Evolutionary conservation across 225 moss, liverwort and hornwort genomes (phyloP).

Genomic region (Physcomitrium patens): DNA sequence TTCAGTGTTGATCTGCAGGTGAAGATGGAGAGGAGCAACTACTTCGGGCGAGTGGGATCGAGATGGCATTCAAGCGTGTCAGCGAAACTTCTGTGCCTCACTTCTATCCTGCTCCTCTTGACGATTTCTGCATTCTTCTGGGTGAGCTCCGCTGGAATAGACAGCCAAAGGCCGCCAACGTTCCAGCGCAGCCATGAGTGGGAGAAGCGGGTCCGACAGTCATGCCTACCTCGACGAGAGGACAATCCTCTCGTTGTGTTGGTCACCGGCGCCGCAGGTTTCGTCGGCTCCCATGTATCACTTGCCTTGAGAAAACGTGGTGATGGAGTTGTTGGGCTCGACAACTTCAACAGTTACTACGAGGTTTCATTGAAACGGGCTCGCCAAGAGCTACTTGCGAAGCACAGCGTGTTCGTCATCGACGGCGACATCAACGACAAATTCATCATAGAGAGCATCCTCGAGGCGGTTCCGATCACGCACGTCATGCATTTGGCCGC

Average conservation of each 20-base stretch:
- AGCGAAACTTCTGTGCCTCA: conserved; percentile 40
- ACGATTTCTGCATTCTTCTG: conserved; percentile 36
- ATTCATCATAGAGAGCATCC: conserved; percentile 43
- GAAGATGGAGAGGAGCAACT: conserved; percentile 63
- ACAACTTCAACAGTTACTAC: conserved; percentile 61
- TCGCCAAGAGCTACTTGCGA: conserved; percentile 49
- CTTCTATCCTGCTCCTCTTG: conserved; percentile 37
- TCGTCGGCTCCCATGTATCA: conserved; percentile 57
- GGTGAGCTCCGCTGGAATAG: conserved; percentile 23
- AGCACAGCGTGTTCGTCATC: conserved; percentile 50
- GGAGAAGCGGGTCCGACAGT: conserved; percentile 54
- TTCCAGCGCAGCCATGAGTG: conserved; percentile 52
- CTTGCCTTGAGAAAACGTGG: conserved; percentile 59
- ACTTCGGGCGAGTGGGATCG: conserved; percentile 51
- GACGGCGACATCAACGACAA: conserved; percentile 63
- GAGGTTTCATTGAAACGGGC: conserved; percentile 54
- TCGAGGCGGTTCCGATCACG: conserved; percentile 52
- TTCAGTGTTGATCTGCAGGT: conserved; percentile 32
- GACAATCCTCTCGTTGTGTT: conserved; percentile 51
- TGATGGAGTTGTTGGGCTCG: conserved; percentile 60
- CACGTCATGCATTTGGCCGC: conserved; percentile 60
- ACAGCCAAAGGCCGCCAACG: conserved; percentile 8
- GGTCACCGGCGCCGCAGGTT: conserved; percentile 62
- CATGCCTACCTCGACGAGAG: conserved; percentile 37
- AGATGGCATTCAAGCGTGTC: conserved; percentile 55